A percentile compares a stretch with the other conserved stretches of the same genome.
phyloP scores from a whole-genome alignment of 768 basidiomycete genomes.

The Leccinum truebloodii region DNA sequence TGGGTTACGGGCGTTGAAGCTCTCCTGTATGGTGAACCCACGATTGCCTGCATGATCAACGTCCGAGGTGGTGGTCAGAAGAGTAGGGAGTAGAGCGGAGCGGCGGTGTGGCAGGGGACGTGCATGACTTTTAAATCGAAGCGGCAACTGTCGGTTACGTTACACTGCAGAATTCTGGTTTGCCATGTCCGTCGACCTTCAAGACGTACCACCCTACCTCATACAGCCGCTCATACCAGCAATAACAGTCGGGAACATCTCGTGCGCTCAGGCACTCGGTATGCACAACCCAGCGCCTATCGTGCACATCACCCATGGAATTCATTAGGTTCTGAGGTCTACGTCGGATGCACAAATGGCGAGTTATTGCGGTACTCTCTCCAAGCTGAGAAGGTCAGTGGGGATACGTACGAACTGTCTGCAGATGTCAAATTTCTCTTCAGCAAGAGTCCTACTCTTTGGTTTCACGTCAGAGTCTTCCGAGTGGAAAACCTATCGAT shows the following conservation, averaged over 20 bases:
- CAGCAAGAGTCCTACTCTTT: slow-evolving; percentile 65
- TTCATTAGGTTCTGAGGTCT: slow-evolving; percentile 73
- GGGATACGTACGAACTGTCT: not conserved
- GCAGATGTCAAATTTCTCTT: slow-evolving; percentile 5
- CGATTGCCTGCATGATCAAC: slow-evolving; percentile 16
- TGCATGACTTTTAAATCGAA: slow-evolving; percentile 21
- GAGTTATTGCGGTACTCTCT: slow-evolving; percentile 79
- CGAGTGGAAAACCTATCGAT: slow-evolving; percentile 71
- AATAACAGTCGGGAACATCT: slow-evolving; percentile 29
- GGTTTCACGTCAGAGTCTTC: slow-evolving; percentile 67
- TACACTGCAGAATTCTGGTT: slow-evolving; percentile 18
- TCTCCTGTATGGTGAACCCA: slow-evolving; percentile 19
- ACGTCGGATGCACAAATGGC: slow-evolving; percentile 84
- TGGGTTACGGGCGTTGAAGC: slow-evolving; percentile 21
- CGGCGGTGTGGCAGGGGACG: slow-evolving; percentile 3
- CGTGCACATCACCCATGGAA: slow-evolving; percentile 5
- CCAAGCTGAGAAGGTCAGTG: slow-evolving; percentile 55
- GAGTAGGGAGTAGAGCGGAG: slow-evolving; percentile 9
- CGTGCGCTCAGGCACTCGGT: slow-evolving; percentile 63
- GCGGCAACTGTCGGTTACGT: slow-evolving; percentile 1
- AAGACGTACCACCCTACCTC: slow-evolving; percentile 62
- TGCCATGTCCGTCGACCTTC: slow-evolving; percentile 31
- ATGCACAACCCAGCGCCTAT: slow-evolving; percentile 8
- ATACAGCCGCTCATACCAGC: slow-evolving; percentile 48
- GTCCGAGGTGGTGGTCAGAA: not conserved